Evolutionary conservation across 2,329 filamentous ascomycete species (phyloP).

Genomic region (Colletotrichum godetiae): DNA sequence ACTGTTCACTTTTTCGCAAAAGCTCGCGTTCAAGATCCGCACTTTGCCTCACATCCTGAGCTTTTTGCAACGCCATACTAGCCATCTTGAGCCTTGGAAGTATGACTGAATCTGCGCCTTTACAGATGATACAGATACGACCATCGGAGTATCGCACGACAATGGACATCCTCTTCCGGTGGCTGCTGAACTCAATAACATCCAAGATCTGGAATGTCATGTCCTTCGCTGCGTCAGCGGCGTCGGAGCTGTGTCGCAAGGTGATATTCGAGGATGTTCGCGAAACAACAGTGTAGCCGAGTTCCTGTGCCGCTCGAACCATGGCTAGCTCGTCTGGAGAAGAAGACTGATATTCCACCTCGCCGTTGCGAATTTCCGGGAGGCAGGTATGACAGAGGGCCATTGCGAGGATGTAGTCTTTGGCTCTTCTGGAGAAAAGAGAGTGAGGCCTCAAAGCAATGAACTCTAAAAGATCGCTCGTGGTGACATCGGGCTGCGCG

Average conservation of each 20-base stretch:
- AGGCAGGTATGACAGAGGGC: constrained; percentile 93
- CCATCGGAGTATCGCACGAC: constrained; percentile 87
- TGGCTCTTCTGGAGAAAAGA: constrained; percentile 80
- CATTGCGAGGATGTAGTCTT: constrained; percentile 85
- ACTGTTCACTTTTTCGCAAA: constrained; percentile 65
- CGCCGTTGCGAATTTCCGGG: constrained; percentile 79
- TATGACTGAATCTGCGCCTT: constrained; percentile 88
- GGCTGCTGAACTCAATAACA: constrained; percentile 90
- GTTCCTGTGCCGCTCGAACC: constrained; percentile 84
- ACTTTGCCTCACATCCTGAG: constrained; percentile 71
- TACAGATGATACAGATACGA: constrained; percentile 85
- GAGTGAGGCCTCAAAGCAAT: constrained; percentile 81
- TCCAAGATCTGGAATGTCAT: constrained; percentile 85
- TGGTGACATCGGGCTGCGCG: constrained; percentile 69
- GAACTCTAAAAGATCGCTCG: constrained; percentile 81
- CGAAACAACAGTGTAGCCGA: constrained; percentile 82
- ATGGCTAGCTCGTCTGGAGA: constrained; percentile 92
- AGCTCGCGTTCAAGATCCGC: constrained; percentile 68
- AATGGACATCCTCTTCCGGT: constrained; percentile 91
- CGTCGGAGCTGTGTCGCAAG: constrained; percentile 53
- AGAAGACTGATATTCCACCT: constrained; percentile 85
- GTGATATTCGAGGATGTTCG: constrained; percentile 78
- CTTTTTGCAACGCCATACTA: constrained; percentile 80
- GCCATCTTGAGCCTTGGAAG: constrained; percentile 82
- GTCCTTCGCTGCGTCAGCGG: constrained; percentile 51